A percentile compares a stretch with the other conserved stretches of the same genome.
Conservation (phyloP, 2,329 filamentous ascomycete genomes). For the Monilinia fructicola region DNA sequence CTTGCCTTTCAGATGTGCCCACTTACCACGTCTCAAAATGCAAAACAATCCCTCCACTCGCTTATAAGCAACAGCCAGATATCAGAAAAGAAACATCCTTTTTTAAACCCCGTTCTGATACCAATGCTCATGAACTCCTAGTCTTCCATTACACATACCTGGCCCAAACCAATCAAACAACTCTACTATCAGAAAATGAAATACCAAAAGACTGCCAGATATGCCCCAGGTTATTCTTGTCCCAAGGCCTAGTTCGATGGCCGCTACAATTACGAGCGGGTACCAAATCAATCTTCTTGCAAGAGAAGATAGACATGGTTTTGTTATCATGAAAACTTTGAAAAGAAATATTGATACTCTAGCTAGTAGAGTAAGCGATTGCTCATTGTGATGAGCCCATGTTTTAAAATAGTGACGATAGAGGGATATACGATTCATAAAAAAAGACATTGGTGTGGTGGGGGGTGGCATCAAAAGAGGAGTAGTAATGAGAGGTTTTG, state of each 20-base stretch:
- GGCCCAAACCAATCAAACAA: conserved; percentile 42
- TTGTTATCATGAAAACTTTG: conserved; percentile 66
- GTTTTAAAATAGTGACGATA: conserved; percentile 42
- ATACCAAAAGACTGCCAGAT: conserved; percentile 45
- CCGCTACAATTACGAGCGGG: conserved; percentile 67
- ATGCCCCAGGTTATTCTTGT: conserved; percentile 41
- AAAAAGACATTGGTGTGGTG: conserved; percentile 38
- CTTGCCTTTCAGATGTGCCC: background rate
- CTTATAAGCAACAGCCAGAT: background rate
- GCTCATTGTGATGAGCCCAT: conserved; percentile 40
- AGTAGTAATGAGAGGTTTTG: conserved; percentile 32
- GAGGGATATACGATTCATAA: conserved; percentile 36
- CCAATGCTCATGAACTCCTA: conserved; percentile 20
- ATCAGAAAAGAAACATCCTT: too few relatives aligned
- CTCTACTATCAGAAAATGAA: conserved; percentile 50
- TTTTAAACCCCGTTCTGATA: conserved; percentile 4
- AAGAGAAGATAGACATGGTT: conserved; percentile 71
- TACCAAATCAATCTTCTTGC: conserved; percentile 63
- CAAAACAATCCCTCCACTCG: background rate
- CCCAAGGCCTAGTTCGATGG: conserved; percentile 57
- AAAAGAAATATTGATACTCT: conserved; percentile 63
- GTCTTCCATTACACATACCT: conserved; percentile 28
- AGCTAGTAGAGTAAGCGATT: conserved; percentile 40
- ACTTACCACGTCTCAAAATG: background rate
- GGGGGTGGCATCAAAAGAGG: conserved; percentile 46